Base-by-base conservation (phyloP, 139 green algal genomes). In the Edaphochlamys debaryana region DNA sequence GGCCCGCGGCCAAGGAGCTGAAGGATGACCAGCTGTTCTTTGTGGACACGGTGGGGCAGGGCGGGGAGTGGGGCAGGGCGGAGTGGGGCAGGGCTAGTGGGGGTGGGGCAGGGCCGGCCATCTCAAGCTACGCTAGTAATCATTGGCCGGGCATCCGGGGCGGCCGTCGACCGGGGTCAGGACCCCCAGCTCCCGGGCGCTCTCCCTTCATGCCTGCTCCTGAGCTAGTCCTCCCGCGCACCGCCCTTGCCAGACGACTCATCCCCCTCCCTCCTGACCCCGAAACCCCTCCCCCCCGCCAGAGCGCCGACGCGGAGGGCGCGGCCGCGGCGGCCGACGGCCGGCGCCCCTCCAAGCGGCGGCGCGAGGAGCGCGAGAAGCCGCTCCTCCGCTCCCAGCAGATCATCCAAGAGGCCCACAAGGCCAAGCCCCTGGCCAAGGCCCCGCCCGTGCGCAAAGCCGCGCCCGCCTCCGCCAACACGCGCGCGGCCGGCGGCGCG, bases 21-120 rank as follows among this genome's bases (percentile, higher is more conserved):
- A 85, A 92, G 4, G 93, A 96, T 79, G 86, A 89, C 15, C 85
- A 96, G 50, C 84, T 96, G 1, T 97, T 96, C 67, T 95, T 94
- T 23, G 78, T 93, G 0, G 94, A 97, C 89, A 96, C 90, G 94
- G 93, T 94, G 36, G 20, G 79, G 15, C 22, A 58, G 40, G 45
- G 3, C 15, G 19, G 8, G 38, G 32, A 23, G 30, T 3, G n/a
- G 9, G 34, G 27, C 42, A 22, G 34, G 15, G n/a, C 48, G 71
- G 30, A 0, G 29, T 11, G 27, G 9, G 27, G 2, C n/a, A n/a
- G n/a, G n/a, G n/a, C n/a, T n/a, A n/a, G n/a, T n/a, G n/a, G n/a
- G n/a, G n/a, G n/a, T n/a, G n/a, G n/a, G n/a, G n/a, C n/a, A n/a
- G n/a, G n/a, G n/a, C n/a, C n/a, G n/a, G n/a, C n/a, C n/a, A n/a